phyloP scores from a whole-genome alignment of 768 basidiomycete genomes.

The Amanita muscaria region DNA sequence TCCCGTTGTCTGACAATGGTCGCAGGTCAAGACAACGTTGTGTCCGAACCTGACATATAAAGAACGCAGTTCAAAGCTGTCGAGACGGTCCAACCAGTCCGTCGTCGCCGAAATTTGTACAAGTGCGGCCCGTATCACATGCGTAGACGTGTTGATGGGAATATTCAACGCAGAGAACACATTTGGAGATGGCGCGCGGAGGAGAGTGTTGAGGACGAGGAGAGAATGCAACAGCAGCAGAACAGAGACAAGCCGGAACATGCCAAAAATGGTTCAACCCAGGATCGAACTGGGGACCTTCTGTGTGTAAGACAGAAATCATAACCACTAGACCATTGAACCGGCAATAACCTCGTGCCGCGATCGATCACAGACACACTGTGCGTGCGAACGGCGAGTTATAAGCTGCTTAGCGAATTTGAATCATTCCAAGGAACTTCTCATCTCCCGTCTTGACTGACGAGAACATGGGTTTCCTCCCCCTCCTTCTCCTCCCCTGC shows the following conservation, averaged over 20 bases:
- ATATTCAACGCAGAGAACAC: constrained; percentile 49
- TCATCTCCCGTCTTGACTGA: too few relatives aligned
- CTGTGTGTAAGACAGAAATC: constrained; percentile 27
- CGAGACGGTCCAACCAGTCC: constrained; percentile 47
- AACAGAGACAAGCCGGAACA: constrained; percentile 23
- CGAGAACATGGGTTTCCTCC: too few relatives aligned
- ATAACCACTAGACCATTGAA: constrained; percentile 40
- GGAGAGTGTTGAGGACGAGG: constrained; percentile 34
- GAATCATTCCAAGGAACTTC: too few relatives aligned
- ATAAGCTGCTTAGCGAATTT: too few relatives aligned
- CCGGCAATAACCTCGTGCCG: too few relatives aligned
- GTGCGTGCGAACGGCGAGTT: too few relatives aligned
- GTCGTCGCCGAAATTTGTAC: too few relatives aligned
- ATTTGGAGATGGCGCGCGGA: constrained; percentile 48
- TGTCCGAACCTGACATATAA: constrained; percentile 68
- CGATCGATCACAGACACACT: too few relatives aligned
- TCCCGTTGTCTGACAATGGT: constrained; percentile 50
- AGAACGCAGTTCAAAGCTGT: constrained; percentile 46
- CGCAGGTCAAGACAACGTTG: constrained; percentile 49
- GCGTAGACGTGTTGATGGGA: constrained; percentile 45
- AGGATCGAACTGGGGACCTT: constrained; percentile 38
- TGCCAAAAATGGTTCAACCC: constrained; percentile 29
- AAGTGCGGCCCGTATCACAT: constrained; percentile 40
- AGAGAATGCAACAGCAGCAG: constrained; percentile 44
- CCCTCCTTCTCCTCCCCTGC: too few relatives aligned